Evolutionary conservation across 306 rosid genomes (phyloP).

Genomic region (Cucumis cinereus): DNA sequence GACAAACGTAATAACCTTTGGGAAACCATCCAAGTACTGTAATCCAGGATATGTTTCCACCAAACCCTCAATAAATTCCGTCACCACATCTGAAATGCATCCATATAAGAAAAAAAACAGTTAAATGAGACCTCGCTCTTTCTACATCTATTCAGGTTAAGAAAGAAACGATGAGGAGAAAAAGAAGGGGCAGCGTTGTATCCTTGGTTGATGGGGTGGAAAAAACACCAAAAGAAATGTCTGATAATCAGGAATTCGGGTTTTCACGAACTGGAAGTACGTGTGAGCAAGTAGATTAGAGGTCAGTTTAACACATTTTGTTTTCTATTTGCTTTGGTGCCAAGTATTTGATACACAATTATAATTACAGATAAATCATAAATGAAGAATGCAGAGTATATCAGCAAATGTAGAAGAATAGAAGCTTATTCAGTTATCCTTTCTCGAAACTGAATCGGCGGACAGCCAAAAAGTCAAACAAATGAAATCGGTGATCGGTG

Average conservation of each 20-base stretch:
- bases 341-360: not conserved
- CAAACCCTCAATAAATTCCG: slow-evolving; percentile 88
- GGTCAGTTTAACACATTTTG: not conserved
- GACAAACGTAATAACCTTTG: slow-evolving; percentile 34
- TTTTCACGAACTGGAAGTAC: not conserved
- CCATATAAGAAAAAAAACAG: slow-evolving; percentile 5
- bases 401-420: not conserved
- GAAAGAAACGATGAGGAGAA: not conserved
- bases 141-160: not conserved
- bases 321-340: not conserved
- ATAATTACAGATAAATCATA: not conserved
- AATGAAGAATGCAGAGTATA: not conserved
- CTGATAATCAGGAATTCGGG: not conserved
- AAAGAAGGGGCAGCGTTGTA: not conserved
- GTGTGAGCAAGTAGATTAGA: not conserved
- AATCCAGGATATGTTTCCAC: slow-evolving; percentile 85
- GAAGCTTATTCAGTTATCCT: not conserved
- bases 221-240: not conserved
- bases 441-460: not conserved
- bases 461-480: not conserved
- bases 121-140: not conserved
- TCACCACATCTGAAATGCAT: slow-evolving; percentile 66
- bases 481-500: not conserved
- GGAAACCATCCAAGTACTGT: slow-evolving; percentile 89
- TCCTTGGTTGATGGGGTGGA: not conserved